Base-by-base conservation (phyloP, 768 basidiomycete genomes). In the Hemileccinum impolitum region DNA sequence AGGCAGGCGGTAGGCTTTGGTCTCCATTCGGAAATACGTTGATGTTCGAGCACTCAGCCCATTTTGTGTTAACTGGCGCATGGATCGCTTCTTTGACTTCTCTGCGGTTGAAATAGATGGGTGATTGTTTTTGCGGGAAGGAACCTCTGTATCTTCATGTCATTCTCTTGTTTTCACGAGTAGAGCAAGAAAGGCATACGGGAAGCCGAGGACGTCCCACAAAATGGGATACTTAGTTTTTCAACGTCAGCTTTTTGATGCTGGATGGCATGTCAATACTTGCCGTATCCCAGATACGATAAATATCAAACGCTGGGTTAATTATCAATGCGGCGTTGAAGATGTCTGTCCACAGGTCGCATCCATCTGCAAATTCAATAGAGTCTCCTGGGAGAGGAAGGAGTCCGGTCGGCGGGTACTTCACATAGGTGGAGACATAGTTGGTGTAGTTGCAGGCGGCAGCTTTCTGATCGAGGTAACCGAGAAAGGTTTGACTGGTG, bases 121-220 rank as follows among this genome's bases (percentile, higher is more conserved):
- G 86, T 0, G 78, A 61, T 56, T 87, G 85, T 5, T 59, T 57
- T 26, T 87, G 71, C 3, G 60, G 54, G 66, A 80, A 83, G 0
- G 81, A 77, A 9, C 81, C 82, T 2, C 81, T 84, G 54, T 10
- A 11, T 14, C 15, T 2, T 14, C n/a, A 17, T 15, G 19, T 58
- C 5, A 45, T 39, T 41, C 23, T 9, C 17, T 30, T n/a, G 8
- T 10, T 11, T 28, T 18, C 15, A 39, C 3, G 30, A 40, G 15
- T 5, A 14, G 14, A 38, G 12, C 2, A 19, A 30, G 40, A 42
- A 28, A 10, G 2, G 62, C 80, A 30, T 57, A 85, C 81, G 87
- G 86, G 75, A 85, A 88, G n/a, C 86, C 87, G 26, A 89, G 81
- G 6, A 88, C 85, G 52, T 89, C 87, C 87, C 85, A 89, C 12